Evolutionary conservation across 805 yeast genomes (phyloP).

Genomic region (Hanseniaspora meyeri): DNA sequence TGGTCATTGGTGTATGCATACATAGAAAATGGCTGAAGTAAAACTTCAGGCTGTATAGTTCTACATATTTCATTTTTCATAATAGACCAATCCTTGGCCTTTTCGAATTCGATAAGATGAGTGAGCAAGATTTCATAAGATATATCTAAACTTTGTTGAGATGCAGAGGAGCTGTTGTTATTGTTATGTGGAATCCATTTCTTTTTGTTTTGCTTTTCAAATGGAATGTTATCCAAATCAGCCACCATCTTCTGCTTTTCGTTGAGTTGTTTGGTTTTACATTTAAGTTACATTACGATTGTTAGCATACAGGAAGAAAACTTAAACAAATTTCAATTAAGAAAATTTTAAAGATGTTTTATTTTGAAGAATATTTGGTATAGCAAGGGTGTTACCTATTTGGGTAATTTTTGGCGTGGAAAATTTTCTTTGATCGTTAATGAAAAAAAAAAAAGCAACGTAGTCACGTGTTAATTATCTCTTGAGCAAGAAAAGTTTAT

Average conservation of each 20-base stretch:
- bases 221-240: slow-evolving; percentile 9
- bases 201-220: slow-evolving; percentile 9
- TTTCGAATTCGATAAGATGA: slow-evolving; percentile 19
- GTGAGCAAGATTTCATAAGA: slow-evolving; percentile 21
- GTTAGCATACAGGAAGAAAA: too few species aligned
- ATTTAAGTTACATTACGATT: too few species aligned
- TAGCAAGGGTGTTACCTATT: background rate
- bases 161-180: slow-evolving; percentile 10
- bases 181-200: slow-evolving; percentile 10
- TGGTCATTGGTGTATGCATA: slow-evolving; percentile 41
- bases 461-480: background rate
- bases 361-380: background rate
- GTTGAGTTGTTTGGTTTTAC: background rate
- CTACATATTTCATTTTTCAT: slow-evolving; percentile 25
- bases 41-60: slow-evolving; percentile 29
- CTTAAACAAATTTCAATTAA: too few species aligned
- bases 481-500: background rate
- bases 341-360: background rate
- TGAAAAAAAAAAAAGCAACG: slow-evolving; percentile 2
- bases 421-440: background rate
- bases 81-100: slow-evolving; percentile 17
- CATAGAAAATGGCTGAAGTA: slow-evolving; percentile 38
- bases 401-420: background rate
- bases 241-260: background rate
- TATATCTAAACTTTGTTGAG: slow-evolving; percentile 22